Conservation (phyloP, 2,329 filamentous ascomycete species). For the Alternaria arborescens region DNA sequence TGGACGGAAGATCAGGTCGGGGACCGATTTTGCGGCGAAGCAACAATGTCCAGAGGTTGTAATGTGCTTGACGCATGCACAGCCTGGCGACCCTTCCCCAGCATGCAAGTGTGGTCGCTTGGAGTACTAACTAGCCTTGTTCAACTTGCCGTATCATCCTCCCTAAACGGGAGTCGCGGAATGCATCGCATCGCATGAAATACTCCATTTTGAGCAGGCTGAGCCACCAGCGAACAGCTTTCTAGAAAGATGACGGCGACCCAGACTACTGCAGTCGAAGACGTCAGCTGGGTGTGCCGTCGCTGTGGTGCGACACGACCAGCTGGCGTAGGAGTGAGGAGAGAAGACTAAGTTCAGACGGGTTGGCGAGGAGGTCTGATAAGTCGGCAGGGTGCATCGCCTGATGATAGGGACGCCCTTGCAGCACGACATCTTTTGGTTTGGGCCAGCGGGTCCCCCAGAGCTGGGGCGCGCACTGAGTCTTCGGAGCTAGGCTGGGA, state of each 20-base stretch:
- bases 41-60: slow-evolving; percentile 23
- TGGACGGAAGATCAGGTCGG: slow-evolving; percentile 29
- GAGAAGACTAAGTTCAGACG: slow-evolving; percentile 2
- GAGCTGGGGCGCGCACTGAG: slow-evolving; percentile 7
- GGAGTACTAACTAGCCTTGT: slow-evolving; percentile 10
- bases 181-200: slow-evolving; percentile 48
- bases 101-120: slow-evolving; percentile 10
- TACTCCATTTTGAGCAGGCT: slow-evolving; percentile 23
- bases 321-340: background rate
- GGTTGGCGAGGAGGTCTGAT: background rate
- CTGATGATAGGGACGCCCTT: slow-evolving; percentile 15
- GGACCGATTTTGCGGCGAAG: slow-evolving; percentile 24
- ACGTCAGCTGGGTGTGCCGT: slow-evolving; percentile 32
- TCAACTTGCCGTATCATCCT: slow-evolving; percentile 9
- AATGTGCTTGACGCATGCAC: slow-evolving; percentile 25
- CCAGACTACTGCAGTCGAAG: slow-evolving; percentile 37
- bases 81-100: slow-evolving; percentile 27
- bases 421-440: slow-evolving; percentile 12
- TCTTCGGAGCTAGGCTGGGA: slow-evolving; percentile 20
- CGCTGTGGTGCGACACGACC: slow-evolving; percentile 35
- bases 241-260: slow-evolving; percentile 41
- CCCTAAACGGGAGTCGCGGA: slow-evolving; percentile 16
- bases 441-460: slow-evolving; percentile 12
- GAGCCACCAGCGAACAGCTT: slow-evolving; percentile 34
- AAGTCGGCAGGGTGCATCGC: slow-evolving; percentile 6